Conservation (phyloP, 768 basidiomycete genomes). For the Galerina sulciceps region DNA sequence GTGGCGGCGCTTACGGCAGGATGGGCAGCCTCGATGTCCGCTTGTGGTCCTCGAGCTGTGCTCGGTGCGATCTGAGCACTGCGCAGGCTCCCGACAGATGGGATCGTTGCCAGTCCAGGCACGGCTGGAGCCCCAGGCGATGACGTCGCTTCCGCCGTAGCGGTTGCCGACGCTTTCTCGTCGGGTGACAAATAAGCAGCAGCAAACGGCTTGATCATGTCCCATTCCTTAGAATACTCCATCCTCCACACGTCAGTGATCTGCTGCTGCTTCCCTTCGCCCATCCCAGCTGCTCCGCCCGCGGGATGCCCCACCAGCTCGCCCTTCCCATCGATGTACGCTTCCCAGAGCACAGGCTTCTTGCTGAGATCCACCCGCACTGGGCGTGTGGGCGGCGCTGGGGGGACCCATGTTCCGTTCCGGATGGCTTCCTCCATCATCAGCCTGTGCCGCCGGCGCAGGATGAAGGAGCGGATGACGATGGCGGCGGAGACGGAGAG, state of each 20-base stretch:
- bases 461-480: slow-evolving; percentile 63
- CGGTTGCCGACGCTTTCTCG: background rate
- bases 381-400: slow-evolving; percentile 27
- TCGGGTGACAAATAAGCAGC: slow-evolving; percentile 28
- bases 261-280: slow-evolving; percentile 8
- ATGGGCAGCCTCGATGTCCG: background rate
- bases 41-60: background rate
- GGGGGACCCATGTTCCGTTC: slow-evolving; percentile 63
- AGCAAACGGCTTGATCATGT: slow-evolving; percentile 36
- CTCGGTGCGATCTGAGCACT: background rate
- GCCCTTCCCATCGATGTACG: slow-evolving; percentile 36
- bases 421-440: slow-evolving; percentile 67
- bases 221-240: slow-evolving; percentile 31
- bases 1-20: background rate
- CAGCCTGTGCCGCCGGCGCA: slow-evolving; percentile 63
- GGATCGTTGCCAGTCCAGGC: slow-evolving; percentile 1
- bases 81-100: slow-evolving; percentile 12
- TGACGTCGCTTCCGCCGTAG: background rate
- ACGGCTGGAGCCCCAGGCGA: background rate
- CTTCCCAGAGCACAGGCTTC: slow-evolving; percentile 55
- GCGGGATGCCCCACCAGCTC: background rate
- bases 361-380: slow-evolving; percentile 42
- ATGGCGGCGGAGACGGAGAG: slow-evolving; percentile 71
- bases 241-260: slow-evolving; percentile 20
- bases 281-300: background rate